phyloP scores from a whole-genome alignment of 345 rosid genomes.

The Crucihimalaya himalaica region DNA sequence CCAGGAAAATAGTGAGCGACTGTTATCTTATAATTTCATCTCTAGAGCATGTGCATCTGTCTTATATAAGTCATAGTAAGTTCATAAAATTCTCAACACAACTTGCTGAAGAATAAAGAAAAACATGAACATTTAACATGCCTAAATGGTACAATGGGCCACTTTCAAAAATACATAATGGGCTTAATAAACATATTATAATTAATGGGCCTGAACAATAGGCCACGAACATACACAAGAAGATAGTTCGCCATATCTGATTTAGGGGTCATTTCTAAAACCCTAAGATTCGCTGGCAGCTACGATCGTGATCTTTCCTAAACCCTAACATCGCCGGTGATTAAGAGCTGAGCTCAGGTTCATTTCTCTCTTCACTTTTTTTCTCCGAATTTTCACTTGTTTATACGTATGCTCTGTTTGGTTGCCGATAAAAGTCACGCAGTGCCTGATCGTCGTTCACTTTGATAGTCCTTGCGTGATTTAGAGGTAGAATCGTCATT shows the following conservation, averaged over 20 bases:
- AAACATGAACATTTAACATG: neutral
- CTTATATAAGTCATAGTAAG: neutral
- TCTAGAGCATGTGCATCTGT: neutral
- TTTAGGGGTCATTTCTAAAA: conserved; percentile 22
- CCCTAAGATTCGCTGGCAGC: conserved; percentile 28
- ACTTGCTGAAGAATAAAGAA: neutral
- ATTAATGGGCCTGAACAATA: neutral
- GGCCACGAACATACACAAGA: neutral
- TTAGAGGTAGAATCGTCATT: conserved; percentile 7
- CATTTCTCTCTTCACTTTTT: neutral
- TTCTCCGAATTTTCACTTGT: neutral
- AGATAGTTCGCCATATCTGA: neutral
- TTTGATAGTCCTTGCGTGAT: neutral
- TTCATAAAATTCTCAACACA: neutral
- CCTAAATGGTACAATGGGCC: conserved; percentile 2
- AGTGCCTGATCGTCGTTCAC: conserved; percentile 5
- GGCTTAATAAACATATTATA: neutral
- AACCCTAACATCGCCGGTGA: conserved; percentile 37
- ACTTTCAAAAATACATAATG: neutral
- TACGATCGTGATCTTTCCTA: conserved; percentile 29
- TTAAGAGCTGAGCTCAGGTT: conserved; percentile 24
- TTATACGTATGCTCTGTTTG: neutral
- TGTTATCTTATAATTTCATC: neutral
- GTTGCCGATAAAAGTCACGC: neutral
- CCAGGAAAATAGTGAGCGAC: neutral